phyloP scores from a whole-genome alignment of 2,329 filamentous ascomycete genomes.

The Calonectria pauciramosa region DNA sequence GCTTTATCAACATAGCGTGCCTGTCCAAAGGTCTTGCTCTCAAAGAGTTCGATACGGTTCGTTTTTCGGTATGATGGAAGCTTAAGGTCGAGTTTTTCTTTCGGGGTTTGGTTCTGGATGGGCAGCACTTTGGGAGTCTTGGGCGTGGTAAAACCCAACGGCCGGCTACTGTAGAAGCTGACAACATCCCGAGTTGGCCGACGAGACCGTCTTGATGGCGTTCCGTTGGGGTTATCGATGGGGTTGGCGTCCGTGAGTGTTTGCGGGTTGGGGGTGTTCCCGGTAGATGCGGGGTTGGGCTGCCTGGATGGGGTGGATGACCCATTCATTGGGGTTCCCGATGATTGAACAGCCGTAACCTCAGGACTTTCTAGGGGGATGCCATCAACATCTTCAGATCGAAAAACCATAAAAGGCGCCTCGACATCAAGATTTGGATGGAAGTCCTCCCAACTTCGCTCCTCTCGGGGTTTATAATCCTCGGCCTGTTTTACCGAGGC shows the following conservation, averaged over 20 bases:
- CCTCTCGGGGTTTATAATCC: constrained; percentile 96
- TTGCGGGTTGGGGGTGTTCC: constrained; percentile 59
- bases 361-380: constrained; percentile 59
- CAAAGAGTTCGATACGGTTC: constrained; percentile 84
- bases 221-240: constrained; percentile 48
- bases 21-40: constrained; percentile 87
- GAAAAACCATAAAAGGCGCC: constrained; percentile 81
- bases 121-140: constrained; percentile 77
- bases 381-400: constrained; percentile 88
- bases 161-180: constrained; percentile 66
- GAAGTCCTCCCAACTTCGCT: constrained; percentile 97
- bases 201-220: constrained; percentile 53
- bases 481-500: constrained; percentile 91
- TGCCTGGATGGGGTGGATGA: constrained; percentile 63
- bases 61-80: constrained; percentile 81
- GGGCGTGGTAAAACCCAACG: constrained; percentile 60
- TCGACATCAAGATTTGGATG: constrained; percentile 96
- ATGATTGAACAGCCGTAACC: constrained; percentile 51
- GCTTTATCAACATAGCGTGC: constrained; percentile 94
- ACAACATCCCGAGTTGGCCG: constrained; percentile 65
- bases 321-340: constrained; percentile 53
- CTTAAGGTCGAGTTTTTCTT: constrained; percentile 83
- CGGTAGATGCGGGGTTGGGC: constrained; percentile 57
- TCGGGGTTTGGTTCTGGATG: constrained; percentile 83
- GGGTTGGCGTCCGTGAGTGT: constrained; percentile 48